Evolutionary conservation across 768 basidiomycete species (phyloP).

Genomic region (Mycena metata): DNA sequence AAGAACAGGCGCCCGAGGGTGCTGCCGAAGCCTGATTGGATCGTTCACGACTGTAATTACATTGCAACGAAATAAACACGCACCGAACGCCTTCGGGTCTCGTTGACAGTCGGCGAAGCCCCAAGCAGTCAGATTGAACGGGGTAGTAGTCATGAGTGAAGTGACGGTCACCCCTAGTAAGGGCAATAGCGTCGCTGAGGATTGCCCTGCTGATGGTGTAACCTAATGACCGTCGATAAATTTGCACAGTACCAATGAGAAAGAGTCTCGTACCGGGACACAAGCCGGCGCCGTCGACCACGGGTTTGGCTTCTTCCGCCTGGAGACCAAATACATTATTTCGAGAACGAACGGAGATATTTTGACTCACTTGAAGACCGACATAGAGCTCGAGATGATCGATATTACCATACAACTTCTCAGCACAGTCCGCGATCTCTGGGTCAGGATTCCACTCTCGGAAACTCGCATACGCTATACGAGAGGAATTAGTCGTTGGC

Average conservation of each 20-base stretch:
- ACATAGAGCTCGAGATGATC: conserved; percentile 86
- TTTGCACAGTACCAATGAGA: not conserved
- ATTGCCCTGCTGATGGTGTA: conserved; percentile 91
- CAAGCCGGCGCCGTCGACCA: conserved; percentile 84
- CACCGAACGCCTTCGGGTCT: conserved; percentile 74
- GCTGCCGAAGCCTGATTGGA: conserved; percentile 70
- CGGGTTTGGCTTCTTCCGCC: conserved; percentile 82
- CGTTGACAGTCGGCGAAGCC: conserved; percentile 88
- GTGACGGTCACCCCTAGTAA: conserved; percentile 83
- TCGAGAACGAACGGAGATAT: not conserved
- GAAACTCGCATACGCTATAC: conserved; percentile 75
- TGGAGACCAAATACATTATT: conserved; percentile 47
- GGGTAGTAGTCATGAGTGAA: conserved; percentile 87
- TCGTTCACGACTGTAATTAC: not conserved
- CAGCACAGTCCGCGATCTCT: conserved; percentile 77
- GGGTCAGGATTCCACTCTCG: conserved; percentile 85
- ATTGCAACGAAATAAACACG: conserved; percentile 42
- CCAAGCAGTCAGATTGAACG: conserved; percentile 86
- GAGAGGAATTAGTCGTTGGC: not conserved
- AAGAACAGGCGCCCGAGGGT: conserved; percentile 81
- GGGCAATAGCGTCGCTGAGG: conserved; percentile 86
- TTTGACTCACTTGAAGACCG: conserved; percentile 57
- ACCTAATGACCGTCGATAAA: conserved; percentile 52
- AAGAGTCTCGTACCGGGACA: conserved; percentile 72
- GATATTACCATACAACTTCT: conserved; percentile 83